Evolutionary conservation across 768 basidiomycete genomes (phyloP), one percentile per base, ranked within the genome.

Genomic region (Lactarius hengduanensis): DNA sequence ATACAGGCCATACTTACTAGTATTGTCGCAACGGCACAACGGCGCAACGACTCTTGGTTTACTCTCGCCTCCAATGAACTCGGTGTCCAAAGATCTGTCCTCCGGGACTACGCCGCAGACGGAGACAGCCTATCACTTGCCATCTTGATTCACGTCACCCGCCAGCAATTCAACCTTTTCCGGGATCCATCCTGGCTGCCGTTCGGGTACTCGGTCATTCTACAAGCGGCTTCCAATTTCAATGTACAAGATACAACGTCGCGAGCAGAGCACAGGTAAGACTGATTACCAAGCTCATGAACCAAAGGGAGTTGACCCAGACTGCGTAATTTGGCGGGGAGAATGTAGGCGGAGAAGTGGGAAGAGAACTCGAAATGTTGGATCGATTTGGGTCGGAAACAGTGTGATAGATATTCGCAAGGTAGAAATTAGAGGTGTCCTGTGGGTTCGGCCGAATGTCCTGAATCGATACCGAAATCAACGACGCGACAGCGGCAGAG

Each of bases 211-310:
- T 22, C 20, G 22, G 4, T 22, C 22, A 20, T 50, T 18, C 47
- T 50, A 50, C 4, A 50, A 26, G 22, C 47, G 11, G 47, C 47
- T 3, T 50, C 47, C 4, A 50, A 22, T 4, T 50, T 50, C 22
- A 26, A 50, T 8, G 47, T 26, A 5, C 22, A 9, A 50, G 47
- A 26, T 5, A 50, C 20, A 50, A 50, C 13, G 47, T 50, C 9
- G 62, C 62, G 4, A 63, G 10, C 4, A 63, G 2, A 26, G 62
- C 62, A 43, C 62, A 20, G 4, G 43, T 34, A 45, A 57, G 30
- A 32, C 56, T 63, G 5, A 57, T 57, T 0, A 1, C 11, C 43
- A 63, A 34, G 55, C 55, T 63, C n/a, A 53, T 26, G 41, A 63
- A 26, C 62, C 55, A 63, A 7, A 63, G 41, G 5, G 40, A 16